A percentile compares a stretch with the other conserved stretches of the same genome.
Evolutionary conservation across 139 green algal genomes (phyloP).

Genomic region (Zygnema cylindricum): DNA sequence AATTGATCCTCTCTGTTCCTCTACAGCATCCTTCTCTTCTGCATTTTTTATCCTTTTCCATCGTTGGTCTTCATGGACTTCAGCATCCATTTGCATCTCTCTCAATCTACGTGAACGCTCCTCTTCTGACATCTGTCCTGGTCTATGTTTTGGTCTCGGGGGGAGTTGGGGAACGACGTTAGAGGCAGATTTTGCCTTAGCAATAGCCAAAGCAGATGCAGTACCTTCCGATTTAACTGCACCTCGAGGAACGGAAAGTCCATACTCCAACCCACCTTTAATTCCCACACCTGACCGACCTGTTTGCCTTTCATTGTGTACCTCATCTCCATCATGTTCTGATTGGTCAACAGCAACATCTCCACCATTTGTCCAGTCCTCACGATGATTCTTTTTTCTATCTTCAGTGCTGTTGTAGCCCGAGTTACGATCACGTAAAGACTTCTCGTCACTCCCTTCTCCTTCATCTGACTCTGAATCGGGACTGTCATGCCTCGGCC

Average conservation of each 20-base stretch:
- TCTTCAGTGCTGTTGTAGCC: not conserved
- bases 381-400: not conserved
- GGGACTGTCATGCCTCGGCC: not conserved
- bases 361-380: not conserved
- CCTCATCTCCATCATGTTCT: not conserved
- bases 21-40: conserved; percentile 22
- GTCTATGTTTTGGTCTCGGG: conserved; percentile 61
- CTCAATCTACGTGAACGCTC: conserved; percentile 76
- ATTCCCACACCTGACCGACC: not conserved
- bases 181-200: not conserved
- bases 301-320: not conserved
- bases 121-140: conserved; percentile 74
- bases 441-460: too few relatives aligned
- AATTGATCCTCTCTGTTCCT: not conserved
- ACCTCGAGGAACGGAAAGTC: not conserved
- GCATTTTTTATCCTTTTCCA: conserved; percentile 63
- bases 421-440: not conserved
- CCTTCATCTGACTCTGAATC: not conserved
- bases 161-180: not conserved
- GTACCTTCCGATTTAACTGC: not conserved
- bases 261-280: conserved; percentile 9
- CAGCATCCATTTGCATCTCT: conserved; percentile 85
- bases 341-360: not conserved
- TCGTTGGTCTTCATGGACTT: conserved; percentile 75
- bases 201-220: not conserved